Percentiles rank a stretch among this genome's conserved stretches.
These are phyloP conservation scores for Thuja plicata DNA, from an alignment of 83 land plant genomes.

Conservation along the genomic window DNA sequence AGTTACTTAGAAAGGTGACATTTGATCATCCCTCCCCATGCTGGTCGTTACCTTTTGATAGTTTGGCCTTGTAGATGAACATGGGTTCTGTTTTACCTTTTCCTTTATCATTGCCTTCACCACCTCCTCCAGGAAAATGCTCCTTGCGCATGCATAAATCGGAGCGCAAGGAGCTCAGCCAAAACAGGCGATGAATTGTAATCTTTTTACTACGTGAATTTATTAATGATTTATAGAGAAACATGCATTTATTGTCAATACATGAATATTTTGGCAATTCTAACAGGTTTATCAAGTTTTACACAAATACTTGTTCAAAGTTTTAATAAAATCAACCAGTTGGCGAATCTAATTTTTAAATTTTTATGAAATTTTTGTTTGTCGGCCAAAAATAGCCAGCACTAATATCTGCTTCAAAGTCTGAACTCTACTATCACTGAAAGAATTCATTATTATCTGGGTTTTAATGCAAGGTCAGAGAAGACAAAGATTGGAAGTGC, in stretches of 20 bases:
- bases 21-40: not conserved
- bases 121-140: not conserved
- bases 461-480: conserved; percentile 68
- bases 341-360: not conserved
- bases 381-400: not conserved
- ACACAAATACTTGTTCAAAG: not conserved
- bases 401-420: not conserved
- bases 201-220: not conserved
- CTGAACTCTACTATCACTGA: not conserved
- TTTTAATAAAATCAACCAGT: not conserved
- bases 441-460: not conserved
- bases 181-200: not conserved
- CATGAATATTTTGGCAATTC: not conserved
- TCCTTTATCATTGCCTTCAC: not conserved
- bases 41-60: not conserved
- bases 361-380: too few relatives aligned
- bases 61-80: not conserved
- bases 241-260: not conserved
- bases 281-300: not conserved
- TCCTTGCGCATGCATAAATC: not conserved
- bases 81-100: not conserved
- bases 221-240: too few relatives aligned
- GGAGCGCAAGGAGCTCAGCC: not conserved
- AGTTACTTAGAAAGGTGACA: not conserved
- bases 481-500: conserved; percentile 77